Evolutionary conservation across 179 eudicot genomes (phyloP).

Genomic region (Spinacia oleracea): DNA sequence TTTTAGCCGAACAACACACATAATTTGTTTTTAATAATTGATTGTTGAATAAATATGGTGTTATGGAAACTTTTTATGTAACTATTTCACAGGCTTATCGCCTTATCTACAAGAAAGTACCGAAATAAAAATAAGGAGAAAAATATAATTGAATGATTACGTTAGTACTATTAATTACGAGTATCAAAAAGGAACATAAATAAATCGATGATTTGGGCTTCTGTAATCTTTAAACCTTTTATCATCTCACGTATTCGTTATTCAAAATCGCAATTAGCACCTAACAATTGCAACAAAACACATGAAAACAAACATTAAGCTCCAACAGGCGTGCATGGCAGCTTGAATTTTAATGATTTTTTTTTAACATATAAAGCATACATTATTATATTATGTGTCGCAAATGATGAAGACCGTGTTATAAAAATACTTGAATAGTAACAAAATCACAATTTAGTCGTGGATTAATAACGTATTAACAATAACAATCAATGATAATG

Average conservation of each 20-base stretch:
- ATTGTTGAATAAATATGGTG: no score
- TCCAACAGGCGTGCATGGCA: slow-evolving; percentile 9
- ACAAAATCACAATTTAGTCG: not conserved
- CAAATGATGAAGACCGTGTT: not conserved
- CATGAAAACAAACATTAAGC: not conserved
- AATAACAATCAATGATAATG: slow-evolving; percentile 17
- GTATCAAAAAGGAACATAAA: no score
- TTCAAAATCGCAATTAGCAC: no score
- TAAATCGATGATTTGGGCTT: no score
- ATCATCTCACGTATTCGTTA: not conserved
- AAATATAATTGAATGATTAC: no score
- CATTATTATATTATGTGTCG: not conserved
- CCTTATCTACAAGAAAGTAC: no score
- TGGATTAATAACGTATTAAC: slow-evolving; percentile 19
- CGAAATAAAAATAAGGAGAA: no score
- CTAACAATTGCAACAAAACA: not conserved
- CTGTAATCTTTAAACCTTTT: not conserved
- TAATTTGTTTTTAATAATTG: no score
- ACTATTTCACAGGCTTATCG: no score
- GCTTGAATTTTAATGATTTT: not conserved
- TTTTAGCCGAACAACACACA: no score
- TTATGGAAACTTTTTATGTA: no score
- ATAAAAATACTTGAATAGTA: not conserved
- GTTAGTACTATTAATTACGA: no score
- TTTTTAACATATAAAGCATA: not conserved